Conservation (phyloP, 805 yeast species). For the Wickerhamiella lipophila region DNA sequence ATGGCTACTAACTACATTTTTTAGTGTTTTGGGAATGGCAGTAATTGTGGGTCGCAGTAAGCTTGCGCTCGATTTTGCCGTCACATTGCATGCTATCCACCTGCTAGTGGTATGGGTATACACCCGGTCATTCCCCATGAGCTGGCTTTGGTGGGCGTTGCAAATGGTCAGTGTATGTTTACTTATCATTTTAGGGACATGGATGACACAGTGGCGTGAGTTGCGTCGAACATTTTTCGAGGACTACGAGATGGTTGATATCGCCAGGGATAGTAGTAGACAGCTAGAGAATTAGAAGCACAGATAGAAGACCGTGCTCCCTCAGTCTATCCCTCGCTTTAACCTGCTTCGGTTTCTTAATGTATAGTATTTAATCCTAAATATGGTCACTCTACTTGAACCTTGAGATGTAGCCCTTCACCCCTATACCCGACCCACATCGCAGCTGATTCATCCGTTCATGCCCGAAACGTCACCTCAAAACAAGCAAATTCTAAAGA, state of each 20-base stretch:
- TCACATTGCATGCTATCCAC: slow-evolving; percentile 81
- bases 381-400: neutral
- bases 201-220: slow-evolving; percentile 87
- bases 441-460: neutral
- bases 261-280: slow-evolving; percentile 5
- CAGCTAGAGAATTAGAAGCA: too few species aligned
- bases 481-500: slow-evolving; percentile 60
- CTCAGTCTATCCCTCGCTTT: too few species aligned
- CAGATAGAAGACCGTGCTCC: too few species aligned
- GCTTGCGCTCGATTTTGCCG: slow-evolving; percentile 89
- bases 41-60: slow-evolving; percentile 84
- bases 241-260: slow-evolving; percentile 32
- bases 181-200: slow-evolving; percentile 72
- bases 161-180: slow-evolving; percentile 56
- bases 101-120: slow-evolving; percentile 54
- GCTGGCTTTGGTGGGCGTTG: slow-evolving; percentile 71
- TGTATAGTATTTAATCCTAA: neutral
- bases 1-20: slow-evolving; percentile 74
- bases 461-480: slow-evolving; percentile 31
- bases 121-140: slow-evolving; percentile 54
- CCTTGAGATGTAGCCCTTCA: too few species aligned
- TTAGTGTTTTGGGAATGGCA: slow-evolving; percentile 75
- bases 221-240: slow-evolving; percentile 81
- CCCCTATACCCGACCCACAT: neutral
- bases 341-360: too few species aligned